A percentile compares a stretch with the other conserved stretches of the same genome.
Conservation (phyloP, 148 eudicot species). For the Tetragonia tetragonoides region DNA sequence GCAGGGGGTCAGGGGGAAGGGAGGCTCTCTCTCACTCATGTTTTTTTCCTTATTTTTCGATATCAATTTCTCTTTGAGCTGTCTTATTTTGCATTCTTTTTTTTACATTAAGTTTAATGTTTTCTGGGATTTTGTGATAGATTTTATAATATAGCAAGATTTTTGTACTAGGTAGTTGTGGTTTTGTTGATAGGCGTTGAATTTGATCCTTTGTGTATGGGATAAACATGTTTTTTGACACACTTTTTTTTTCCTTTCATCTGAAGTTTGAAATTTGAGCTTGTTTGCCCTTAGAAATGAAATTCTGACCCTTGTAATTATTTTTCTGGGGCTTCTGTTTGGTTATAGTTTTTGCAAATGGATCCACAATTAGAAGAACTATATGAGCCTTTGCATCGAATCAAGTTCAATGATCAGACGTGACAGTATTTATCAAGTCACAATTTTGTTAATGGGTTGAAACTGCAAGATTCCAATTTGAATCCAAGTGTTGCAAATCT, state of each 20-base stretch:
- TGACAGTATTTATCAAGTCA: too few species aligned
- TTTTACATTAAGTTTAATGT: background rate
- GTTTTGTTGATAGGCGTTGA: conserved; percentile 5
- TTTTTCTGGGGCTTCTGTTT: conserved; percentile 20
- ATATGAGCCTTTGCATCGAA: conserved; percentile 45
- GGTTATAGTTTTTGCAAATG: conserved; percentile 33
- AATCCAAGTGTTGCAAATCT: conserved; percentile 14
- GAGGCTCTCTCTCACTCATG: too few species aligned
- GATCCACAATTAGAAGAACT: conserved; percentile 44
- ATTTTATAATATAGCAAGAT: conserved; percentile 1
- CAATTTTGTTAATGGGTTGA: conserved; percentile 21
- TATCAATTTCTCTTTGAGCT: background rate
- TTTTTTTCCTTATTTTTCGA: too few species aligned
- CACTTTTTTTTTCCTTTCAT: background rate
- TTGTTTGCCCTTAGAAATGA: too few species aligned
- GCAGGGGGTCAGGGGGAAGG: too few species aligned
- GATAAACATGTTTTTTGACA: too few species aligned
- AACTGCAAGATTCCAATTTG: conserved; percentile 24
- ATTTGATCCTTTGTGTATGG: conserved; percentile 3
- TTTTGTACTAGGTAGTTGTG: conserved; percentile 16
- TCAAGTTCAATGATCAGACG: conserved; percentile 39
- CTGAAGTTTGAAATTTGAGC: background rate
- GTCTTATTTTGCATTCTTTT: background rate
- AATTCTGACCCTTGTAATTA: too few species aligned
- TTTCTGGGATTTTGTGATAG: conserved; percentile 21